Evolutionary conservation across 208 protist species (phyloP).

Genomic region (Plasmodiophora brassicae): DNA sequence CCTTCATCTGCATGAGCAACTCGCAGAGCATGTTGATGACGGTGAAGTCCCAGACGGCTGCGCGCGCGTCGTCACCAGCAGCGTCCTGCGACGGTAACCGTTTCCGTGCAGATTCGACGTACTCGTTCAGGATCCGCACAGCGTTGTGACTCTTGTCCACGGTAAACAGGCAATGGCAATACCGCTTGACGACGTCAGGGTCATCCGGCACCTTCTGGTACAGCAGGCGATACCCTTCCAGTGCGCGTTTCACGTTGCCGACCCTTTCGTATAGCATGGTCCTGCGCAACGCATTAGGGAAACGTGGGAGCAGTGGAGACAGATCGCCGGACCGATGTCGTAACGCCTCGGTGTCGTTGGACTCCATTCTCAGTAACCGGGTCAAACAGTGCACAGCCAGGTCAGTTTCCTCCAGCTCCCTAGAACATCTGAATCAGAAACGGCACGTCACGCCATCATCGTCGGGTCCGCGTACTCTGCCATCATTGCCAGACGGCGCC

Average conservation of each 20-base stretch:
- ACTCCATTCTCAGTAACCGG: neutral
- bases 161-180: neutral
- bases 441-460: no score
- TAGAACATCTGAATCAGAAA: no score
- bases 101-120: neutral
- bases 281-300: neutral
- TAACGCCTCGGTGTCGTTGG: neutral
- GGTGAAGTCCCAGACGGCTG: neutral
- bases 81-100: neutral
- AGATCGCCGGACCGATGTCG: neutral
- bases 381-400: neutral
- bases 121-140: neutral
- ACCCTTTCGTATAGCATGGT: neutral
- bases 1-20: neutral
- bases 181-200: neutral
- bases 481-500: neutral
- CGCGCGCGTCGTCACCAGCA: neutral
- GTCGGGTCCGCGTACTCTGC: no score
- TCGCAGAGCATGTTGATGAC: constrained; percentile 1
- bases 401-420: neutral
- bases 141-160: neutral
- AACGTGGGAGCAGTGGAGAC: neutral
- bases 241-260: neutral
- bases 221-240: neutral
- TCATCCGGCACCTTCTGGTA: neutral